Percentiles rank a stretch among this genome's conserved stretches.
phyloP scores from a whole-genome alignment of 2,329 filamentous ascomycete genomes.

The Colletotrichum lini region DNA sequence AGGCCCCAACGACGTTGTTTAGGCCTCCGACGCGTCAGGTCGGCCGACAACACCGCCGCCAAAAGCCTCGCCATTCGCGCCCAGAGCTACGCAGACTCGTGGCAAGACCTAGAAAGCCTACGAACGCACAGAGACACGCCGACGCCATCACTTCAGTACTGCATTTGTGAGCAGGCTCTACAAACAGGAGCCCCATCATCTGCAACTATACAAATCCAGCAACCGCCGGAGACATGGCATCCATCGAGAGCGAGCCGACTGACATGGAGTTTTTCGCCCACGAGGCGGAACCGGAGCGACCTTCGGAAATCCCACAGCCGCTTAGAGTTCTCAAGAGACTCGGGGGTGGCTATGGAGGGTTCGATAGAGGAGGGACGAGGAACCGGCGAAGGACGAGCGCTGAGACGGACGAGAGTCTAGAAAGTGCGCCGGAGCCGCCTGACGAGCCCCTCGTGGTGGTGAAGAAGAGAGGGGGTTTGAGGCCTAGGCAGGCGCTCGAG shows the following conservation, averaged over 20 bases:
- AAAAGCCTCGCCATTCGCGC: slow-evolving; percentile 15
- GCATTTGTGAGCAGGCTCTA: slow-evolving; percentile 14
- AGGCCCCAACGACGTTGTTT: slow-evolving; percentile 24
- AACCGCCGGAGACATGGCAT: slow-evolving; percentile 52
- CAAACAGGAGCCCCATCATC: neutral
- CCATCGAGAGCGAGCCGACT: slow-evolving; percentile 47
- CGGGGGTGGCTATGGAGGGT: slow-evolving; percentile 25
- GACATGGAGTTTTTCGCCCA: slow-evolving; percentile 51
- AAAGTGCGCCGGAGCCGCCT: slow-evolving; percentile 46
- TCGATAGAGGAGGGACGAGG: slow-evolving; percentile 43
- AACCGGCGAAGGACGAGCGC: slow-evolving; percentile 44
- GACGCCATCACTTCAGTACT: slow-evolving; percentile 20
- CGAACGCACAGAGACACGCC: slow-evolving; percentile 14
- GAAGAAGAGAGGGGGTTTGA: slow-evolving; percentile 50
- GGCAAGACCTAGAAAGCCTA: slow-evolving; percentile 53
- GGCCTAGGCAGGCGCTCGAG: slow-evolving; percentile 13
- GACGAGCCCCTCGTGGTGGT: slow-evolving; percentile 52
- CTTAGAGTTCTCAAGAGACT: slow-evolving; percentile 65
- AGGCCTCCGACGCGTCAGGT: slow-evolving; percentile 24
- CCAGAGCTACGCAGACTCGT: slow-evolving; percentile 48
- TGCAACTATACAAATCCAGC: slow-evolving; percentile 5
- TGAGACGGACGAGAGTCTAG: slow-evolving; percentile 47
- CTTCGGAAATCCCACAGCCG: slow-evolving; percentile 57
- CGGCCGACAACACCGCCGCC: neutral
- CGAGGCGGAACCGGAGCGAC: slow-evolving; percentile 36